Evolutionary conservation across 2,329 filamentous ascomycete genomes (phyloP).

Genomic region (Fusarium subtropicale): DNA sequence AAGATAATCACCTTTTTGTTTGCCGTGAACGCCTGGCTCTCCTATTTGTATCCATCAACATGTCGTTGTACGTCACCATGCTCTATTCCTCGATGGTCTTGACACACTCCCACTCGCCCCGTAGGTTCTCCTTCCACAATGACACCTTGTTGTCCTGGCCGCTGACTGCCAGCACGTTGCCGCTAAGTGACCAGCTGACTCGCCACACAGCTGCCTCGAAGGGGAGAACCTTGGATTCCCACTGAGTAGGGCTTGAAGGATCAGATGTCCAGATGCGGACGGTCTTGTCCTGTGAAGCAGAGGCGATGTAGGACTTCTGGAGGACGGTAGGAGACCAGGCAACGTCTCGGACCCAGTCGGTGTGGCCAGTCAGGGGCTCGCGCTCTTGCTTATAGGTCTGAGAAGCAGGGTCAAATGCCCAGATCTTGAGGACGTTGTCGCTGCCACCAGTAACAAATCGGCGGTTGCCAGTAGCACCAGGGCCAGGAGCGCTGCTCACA

Average conservation of each 20-base stretch:
- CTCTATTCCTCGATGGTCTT: slow-evolving; percentile 92
- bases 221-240: slow-evolving; percentile 85
- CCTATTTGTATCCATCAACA: slow-evolving; percentile 71
- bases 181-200: slow-evolving; percentile 97
- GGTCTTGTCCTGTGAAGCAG: slow-evolving; percentile 94
- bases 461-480: slow-evolving; percentile 72
- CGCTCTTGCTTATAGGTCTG: slow-evolving; percentile 72
- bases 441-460: slow-evolving; percentile 95
- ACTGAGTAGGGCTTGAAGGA: slow-evolving; percentile 70
- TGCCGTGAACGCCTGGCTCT: slow-evolving; percentile 54
- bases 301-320: slow-evolving; percentile 96
- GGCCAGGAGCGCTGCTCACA: slow-evolving; percentile 75
- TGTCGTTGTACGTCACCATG: slow-evolving; percentile 66
- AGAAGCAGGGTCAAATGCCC: slow-evolving; percentile 78
- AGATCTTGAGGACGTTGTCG: slow-evolving; percentile 94
- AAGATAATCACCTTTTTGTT: slow-evolving; percentile 45
- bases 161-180: slow-evolving; percentile 94
- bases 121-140: slow-evolving; percentile 97
- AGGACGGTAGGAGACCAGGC: slow-evolving; percentile 96
- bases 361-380: slow-evolving; percentile 80
- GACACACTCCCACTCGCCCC: slow-evolving; percentile 96
- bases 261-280: slow-evolving; percentile 96
- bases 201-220: slow-evolving; percentile 95
- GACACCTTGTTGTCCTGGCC: slow-evolving; percentile 97
- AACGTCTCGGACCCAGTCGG: slow-evolving; percentile 97